A percentile compares a stretch with the other conserved stretches of the same genome.
phyloP scores from a whole-genome alignment of 2,329 filamentous ascomycete genomes.

The Microascus cirrosus region DNA sequence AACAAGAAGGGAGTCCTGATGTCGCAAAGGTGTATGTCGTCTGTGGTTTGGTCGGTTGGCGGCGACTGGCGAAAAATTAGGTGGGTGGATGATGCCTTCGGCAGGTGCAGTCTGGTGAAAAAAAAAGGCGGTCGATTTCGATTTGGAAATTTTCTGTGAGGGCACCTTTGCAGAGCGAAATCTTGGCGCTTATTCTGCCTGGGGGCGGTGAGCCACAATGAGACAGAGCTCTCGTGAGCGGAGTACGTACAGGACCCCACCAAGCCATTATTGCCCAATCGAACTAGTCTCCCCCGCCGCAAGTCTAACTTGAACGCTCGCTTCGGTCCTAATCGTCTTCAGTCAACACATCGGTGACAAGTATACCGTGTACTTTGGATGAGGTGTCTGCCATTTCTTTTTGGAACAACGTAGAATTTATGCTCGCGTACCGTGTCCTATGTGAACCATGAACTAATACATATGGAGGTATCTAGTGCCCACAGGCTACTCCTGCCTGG shows the following conservation, averaged over 20 bases:
- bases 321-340: too few relatives aligned
- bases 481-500: not conserved
- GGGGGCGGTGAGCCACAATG: not conserved
- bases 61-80: not conserved
- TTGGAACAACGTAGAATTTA: not conserved
- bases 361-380: too few relatives aligned
- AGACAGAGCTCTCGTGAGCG: not conserved
- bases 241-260: not conserved
- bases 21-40: not conserved
- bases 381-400: too few relatives aligned
- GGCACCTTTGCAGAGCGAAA: not conserved
- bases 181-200: constrained; percentile 4
- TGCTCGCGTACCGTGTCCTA: not conserved
- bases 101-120: constrained; percentile 4
- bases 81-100: not conserved
- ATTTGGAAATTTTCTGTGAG: constrained; percentile 5
- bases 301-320: not conserved
- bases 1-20: not conserved
- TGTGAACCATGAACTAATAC: not conserved
- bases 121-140: not conserved
- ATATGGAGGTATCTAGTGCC: not conserved
- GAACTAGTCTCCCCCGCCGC: not conserved
- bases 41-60: not conserved
- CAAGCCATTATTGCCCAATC: not conserved
- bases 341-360: too few relatives aligned